These are phyloP conservation scores for Penicillium sp. DNA, from an alignment of 2,329 filamentous ascomycete genomes.

Conservation along the genomic window DNA sequence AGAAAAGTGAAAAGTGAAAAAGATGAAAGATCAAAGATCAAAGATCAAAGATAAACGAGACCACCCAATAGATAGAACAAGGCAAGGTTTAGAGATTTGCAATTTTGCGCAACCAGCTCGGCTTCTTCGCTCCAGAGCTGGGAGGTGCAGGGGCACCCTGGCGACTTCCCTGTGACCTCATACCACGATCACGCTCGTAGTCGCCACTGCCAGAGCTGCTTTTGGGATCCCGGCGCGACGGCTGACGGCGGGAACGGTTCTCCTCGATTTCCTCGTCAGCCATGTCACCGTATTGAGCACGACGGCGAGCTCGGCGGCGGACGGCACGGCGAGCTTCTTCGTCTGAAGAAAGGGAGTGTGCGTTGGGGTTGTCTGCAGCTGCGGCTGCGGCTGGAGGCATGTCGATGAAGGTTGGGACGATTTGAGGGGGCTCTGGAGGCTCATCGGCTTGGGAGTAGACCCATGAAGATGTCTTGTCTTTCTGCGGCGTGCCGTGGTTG, in stretches of 20 bases:
- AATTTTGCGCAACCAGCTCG: constrained; percentile 47
- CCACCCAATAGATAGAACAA: background rate
- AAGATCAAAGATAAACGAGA: background rate
- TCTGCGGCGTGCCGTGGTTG: constrained; percentile 20
- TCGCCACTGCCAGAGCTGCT: constrained; percentile 44
- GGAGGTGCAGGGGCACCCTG: constrained; percentile 25
- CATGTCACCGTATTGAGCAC: constrained; percentile 37
- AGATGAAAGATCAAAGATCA: too few relatives aligned
- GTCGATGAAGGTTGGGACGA: constrained; percentile 49
- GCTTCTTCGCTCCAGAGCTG: constrained; percentile 34
- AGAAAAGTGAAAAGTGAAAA: too few relatives aligned
- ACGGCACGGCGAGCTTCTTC: constrained; percentile 42
- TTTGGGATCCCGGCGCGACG: constrained; percentile 36
- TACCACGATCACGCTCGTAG: constrained; percentile 38
- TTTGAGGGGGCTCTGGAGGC: constrained; percentile 48
- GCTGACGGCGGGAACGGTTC: constrained; percentile 33
- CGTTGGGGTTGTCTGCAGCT: constrained; percentile 23
- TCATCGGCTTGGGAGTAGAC: constrained; percentile 49
- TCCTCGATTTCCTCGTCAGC: constrained; percentile 44
- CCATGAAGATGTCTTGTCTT: constrained; percentile 53
- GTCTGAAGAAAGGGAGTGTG: constrained; percentile 42
- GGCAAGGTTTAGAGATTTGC: constrained; percentile 30
- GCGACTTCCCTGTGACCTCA: constrained; percentile 30
- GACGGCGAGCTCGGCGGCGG: constrained; percentile 40
- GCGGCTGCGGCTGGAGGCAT: constrained; percentile 33